Conservation (phyloP, 352 stramenopile species). For the Pythium folliculosum region DNA sequence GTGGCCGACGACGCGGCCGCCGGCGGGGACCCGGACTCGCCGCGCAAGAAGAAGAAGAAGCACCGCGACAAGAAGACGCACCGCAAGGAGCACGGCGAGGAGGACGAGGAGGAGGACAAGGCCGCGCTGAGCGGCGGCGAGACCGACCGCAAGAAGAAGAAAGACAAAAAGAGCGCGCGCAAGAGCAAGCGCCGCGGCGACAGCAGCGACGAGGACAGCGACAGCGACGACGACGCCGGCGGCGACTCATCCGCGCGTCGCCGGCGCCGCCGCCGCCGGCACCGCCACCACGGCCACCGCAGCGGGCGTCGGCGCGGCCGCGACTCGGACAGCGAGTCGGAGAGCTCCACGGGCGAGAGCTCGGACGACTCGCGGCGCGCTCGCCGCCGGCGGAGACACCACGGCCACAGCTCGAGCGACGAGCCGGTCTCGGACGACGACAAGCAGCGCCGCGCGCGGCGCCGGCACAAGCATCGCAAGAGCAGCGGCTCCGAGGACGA, state of each 20-base stretch:
- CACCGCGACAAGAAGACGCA: conserved; percentile 36
- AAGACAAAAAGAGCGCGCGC: conserved; percentile 6
- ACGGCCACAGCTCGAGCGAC: conserved; percentile 49
- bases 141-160: conserved; percentile 37
- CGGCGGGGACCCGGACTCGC: conserved; percentile 34
- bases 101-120: conserved; percentile 29
- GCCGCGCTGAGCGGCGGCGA: conserved; percentile 31
- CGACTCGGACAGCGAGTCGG: conserved; percentile 54
- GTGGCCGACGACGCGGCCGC: conserved; percentile 22
- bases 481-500: conserved; percentile 31
- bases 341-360: conserved; percentile 45
- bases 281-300: conserved; percentile 21
- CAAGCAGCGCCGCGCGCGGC: conserved; percentile 23
- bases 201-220: conserved; percentile 17
- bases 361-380: conserved; percentile 42
- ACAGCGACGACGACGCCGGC: conserved; percentile 12
- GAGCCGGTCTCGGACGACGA: conserved; percentile 58
- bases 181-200: conserved; percentile 44
- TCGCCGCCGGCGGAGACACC: conserved; percentile 43
- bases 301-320: conserved; percentile 31
- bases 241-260: conserved; percentile 8
- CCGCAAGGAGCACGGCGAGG: conserved; percentile 35
- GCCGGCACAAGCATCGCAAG: conserved; percentile 42
- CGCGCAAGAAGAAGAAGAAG: conserved; percentile 74
- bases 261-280: conserved; percentile 13